Percentiles rank a stretch among this genome's conserved stretches.
These are phyloP conservation scores for Sherardia arvensis DNA, from an alignment of 257 asterid species.

Conservation along the genomic window DNA sequence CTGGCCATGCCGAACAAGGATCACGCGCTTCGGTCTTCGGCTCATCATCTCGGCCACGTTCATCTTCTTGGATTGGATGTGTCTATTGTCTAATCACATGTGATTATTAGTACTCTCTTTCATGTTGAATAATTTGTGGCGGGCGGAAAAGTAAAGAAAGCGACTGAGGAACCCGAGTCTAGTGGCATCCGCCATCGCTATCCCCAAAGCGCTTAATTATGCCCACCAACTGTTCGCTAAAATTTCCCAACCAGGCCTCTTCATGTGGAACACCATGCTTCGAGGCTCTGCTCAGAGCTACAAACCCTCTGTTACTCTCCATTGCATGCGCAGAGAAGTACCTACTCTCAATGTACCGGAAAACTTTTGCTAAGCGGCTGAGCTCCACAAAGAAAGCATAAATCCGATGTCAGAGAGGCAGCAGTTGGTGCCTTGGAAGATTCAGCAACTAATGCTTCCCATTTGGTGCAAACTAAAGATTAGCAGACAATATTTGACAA, in stretches of 20 bases:
- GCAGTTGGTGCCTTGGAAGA: constrained; percentile 20
- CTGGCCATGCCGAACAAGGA: constrained; percentile 30
- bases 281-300: constrained; percentile 75
- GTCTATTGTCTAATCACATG: too few relatives aligned
- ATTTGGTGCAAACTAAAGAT: constrained; percentile 14
- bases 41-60: background rate
- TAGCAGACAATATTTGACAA: too few relatives aligned
- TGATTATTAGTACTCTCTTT: background rate
- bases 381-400: constrained; percentile 15
- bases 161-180: background rate
- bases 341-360: constrained; percentile 67
- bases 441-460: constrained; percentile 10
- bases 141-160: background rate
- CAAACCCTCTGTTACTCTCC: constrained; percentile 44
- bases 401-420: constrained; percentile 14
- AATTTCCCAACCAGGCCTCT: constrained; percentile 51
- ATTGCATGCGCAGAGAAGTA: constrained; percentile 33
- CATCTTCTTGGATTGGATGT: background rate
- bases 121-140: background rate
- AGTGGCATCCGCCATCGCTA: constrained; percentile 23
- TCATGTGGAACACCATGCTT: constrained; percentile 67
- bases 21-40: constrained; percentile 23
- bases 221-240: constrained; percentile 55
- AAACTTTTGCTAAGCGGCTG: constrained; percentile 30
- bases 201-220: constrained; percentile 30